A percentile compares a stretch with the other conserved stretches of the same genome.
Evolutionary conservation across 2,329 filamentous ascomycete genomes (phyloP).

Genomic region (Lasiodiplodia citricola): DNA sequence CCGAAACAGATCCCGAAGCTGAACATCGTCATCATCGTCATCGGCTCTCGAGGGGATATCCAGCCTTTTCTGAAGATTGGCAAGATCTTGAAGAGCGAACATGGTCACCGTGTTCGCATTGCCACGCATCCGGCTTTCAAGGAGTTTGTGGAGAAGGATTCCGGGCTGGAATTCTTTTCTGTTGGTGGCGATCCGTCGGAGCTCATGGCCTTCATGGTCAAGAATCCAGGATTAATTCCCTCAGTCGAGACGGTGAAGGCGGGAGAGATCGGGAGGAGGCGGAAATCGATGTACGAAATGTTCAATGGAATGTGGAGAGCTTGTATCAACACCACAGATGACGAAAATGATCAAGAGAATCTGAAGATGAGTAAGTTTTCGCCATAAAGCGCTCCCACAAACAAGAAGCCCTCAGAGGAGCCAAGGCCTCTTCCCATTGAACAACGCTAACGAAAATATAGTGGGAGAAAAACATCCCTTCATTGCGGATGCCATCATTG

Average conservation of each 20-base stretch:
- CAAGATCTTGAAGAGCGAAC: conserved; percentile 71
- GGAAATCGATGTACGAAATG: conserved; percentile 78
- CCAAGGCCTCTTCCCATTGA: conserved; percentile 36
- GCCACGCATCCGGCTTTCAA: conserved; percentile 80
- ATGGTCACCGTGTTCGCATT: conserved; percentile 76
- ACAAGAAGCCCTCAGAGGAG: conserved; percentile 33
- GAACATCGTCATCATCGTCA: conserved; percentile 84
- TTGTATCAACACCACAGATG: conserved; percentile 75
- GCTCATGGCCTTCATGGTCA: conserved; percentile 88
- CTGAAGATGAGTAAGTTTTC: conserved; percentile 60
- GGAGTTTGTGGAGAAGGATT: conserved; percentile 75
- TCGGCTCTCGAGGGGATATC: conserved; percentile 78
- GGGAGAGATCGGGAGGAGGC: conserved; percentile 71
- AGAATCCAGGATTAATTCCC: conserved; percentile 79
- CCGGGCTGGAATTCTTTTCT: conserved; percentile 77
- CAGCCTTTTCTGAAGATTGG: conserved; percentile 81
- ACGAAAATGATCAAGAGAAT: conserved; percentile 64
- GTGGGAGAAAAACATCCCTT: conserved; percentile 71
- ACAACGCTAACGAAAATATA: conserved; percentile 24
- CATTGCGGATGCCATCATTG: conserved; percentile 81
- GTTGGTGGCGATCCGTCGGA: conserved; percentile 80
- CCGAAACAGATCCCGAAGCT: conserved; percentile 55
- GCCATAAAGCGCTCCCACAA: not conserved
- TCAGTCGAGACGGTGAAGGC: conserved; percentile 73
- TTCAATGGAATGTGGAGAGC: conserved; percentile 83